Evolutionary conservation across 148 eudicot genomes (phyloP).

Genomic region (Agrostemma githago): DNA sequence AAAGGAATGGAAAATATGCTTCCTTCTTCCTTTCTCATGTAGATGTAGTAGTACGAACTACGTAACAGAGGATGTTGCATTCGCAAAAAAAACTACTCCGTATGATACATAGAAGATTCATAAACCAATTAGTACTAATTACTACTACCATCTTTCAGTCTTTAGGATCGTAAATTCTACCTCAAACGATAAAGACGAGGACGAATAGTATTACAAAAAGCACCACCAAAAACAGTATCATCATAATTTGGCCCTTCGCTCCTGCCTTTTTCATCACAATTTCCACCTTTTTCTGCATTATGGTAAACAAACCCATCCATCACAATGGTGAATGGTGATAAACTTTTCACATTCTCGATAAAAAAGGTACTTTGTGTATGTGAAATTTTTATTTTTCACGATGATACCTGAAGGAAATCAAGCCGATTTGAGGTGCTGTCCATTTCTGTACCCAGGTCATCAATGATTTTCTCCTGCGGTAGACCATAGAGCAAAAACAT

Average conservation of each 20-base stretch:
- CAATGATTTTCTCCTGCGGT: conserved; percentile 81
- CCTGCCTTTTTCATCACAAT: conserved; percentile 93
- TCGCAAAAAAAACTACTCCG: neutral
- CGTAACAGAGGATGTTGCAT: neutral
- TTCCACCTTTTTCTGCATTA: conserved; percentile 80
- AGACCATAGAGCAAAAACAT: conserved; percentile 5
- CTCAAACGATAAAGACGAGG: conserved; percentile 63
- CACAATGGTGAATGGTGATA: neutral
- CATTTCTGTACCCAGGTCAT: conserved; percentile 84
- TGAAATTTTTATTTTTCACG: neutral
- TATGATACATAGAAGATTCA: neutral
- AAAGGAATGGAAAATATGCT: neutral
- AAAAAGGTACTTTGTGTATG: neutral
- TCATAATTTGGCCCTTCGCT: conserved; percentile 83
- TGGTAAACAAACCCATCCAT: neutral
- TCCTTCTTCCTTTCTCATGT: neutral
- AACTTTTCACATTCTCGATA: neutral
- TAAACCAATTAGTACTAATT: neutral
- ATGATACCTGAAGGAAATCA: conserved; percentile 86
- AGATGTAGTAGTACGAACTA: too few species aligned
- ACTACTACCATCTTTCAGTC: neutral
- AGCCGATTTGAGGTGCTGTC: conserved; percentile 90
- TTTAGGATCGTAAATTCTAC: neutral
- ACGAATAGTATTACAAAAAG: conserved; percentile 72
- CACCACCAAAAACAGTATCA: conserved; percentile 68